phyloP scores from a whole-genome alignment of 2,329 filamentous ascomycete genomes.

The Hymenotorrendiella dingleyae region DNA sequence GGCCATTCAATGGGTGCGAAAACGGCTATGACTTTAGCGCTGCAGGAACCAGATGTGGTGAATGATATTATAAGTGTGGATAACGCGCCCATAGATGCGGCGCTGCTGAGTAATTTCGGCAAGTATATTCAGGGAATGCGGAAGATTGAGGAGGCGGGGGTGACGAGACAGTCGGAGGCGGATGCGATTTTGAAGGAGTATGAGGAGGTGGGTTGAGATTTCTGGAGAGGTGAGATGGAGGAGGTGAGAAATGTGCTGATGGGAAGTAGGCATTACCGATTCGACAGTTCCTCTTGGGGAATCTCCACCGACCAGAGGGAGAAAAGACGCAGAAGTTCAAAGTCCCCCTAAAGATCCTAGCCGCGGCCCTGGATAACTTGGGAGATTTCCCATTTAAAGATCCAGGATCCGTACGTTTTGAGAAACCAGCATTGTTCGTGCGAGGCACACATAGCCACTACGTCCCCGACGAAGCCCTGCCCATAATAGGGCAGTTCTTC shows the following conservation, averaged over 20 bases:
- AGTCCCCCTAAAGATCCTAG: conserved; percentile 70
- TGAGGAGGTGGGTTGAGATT: conserved; percentile 51
- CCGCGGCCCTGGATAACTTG: conserved; percentile 62
- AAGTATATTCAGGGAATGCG: conserved; percentile 82
- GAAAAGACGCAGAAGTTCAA: conserved; percentile 63
- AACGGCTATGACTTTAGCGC: conserved; percentile 79
- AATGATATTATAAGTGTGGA: conserved; percentile 76
- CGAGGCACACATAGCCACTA: conserved; percentile 73
- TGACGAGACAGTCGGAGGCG: conserved; percentile 69
- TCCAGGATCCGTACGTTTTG: conserved; percentile 61
- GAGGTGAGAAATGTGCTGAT: no score
- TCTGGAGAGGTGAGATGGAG: no score
- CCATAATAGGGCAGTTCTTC: conserved; percentile 77
- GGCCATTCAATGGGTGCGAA: conserved; percentile 98
- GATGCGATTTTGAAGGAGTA: conserved; percentile 71
- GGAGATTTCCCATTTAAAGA: conserved; percentile 81
- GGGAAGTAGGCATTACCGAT: conserved; percentile 59
- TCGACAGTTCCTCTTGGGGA: conserved; percentile 87
- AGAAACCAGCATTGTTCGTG: conserved; percentile 76
- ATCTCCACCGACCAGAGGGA: conserved; percentile 55
- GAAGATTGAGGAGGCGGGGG: conserved; percentile 62
- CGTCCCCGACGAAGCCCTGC: conserved; percentile 72
- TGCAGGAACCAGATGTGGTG: conserved; percentile 62
- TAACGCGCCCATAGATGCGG: conserved; percentile 82
- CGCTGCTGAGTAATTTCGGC: conserved; percentile 67